Base-by-base conservation (phyloP, 768 basidiomycete genomes). In the Nidularia pulvinata region DNA sequence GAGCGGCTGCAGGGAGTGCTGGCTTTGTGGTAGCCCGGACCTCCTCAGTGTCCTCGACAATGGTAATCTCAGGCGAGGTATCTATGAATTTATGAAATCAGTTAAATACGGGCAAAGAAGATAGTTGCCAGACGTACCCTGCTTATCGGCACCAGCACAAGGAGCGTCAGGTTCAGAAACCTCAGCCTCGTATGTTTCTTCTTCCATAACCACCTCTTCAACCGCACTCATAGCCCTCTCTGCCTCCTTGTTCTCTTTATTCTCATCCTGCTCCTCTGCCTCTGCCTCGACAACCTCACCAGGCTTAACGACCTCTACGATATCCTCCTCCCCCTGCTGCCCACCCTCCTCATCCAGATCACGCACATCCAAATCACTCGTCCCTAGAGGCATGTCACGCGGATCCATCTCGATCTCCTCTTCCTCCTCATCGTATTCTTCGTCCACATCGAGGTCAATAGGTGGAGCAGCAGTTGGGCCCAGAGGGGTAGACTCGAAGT, bases 331-430 rank as follows among this genome's bases (percentile, higher is more conserved):
- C 37, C 37, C 37, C 10, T 39, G 37, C 10, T 16, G 37, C 16
- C 16, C 3, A 7, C 3, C 30, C 7, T 33, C 33, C 32, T 49
- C 48, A 10, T 49, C 48, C 11, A 11, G 1, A 1, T 49, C 48
- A 4, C 9, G 7, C 22, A 60, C 48, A 42, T 54, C 63, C 34
- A 67, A 54, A 46, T 68, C 66, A 48, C 64, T 68, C 11, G 65
- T 65, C n/a, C 64, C 64, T 10, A 67, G 57, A 11, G 64, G 66
- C 19, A 65, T 22, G n/a, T 56, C 56, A 5, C 57, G 54, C 32
- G 49, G 49, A 22, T 46, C 7, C 25, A 9, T 9, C 16, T 46
- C 13, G 9, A 13, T 9, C 22, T 25, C 13, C 13, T 46, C 13
- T 14, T 46, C 11, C 9, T 46, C 45, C 22, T 46, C 45, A 1